phyloP scores from a whole-genome alignment of 2,329 filamentous ascomycete genomes.

The Chaetomium sp. region DNA sequence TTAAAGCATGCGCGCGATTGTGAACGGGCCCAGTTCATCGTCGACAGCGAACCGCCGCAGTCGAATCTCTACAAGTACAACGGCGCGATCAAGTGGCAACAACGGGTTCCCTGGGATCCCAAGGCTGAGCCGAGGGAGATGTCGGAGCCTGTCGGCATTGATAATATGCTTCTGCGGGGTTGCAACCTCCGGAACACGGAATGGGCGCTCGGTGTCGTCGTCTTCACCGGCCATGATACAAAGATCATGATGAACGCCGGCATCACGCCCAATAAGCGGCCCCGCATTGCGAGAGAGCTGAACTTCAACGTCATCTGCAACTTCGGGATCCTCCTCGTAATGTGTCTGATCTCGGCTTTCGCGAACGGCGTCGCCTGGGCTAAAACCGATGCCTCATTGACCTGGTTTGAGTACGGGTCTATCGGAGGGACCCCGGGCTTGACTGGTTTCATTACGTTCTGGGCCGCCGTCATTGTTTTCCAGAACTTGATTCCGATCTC shows the following conservation, averaged over 20 bases:
- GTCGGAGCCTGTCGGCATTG: constrained; percentile 91
- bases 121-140: constrained; percentile 70
- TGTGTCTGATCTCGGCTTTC: constrained; percentile 85
- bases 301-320: constrained; percentile 99
- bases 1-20: constrained; percentile 91
- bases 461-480: constrained; percentile 90
- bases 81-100: constrained; percentile 84
- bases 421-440: constrained; percentile 74
- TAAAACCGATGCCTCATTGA: constrained; percentile 70
- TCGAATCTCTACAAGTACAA: constrained; percentile 96
- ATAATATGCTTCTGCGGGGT: constrained; percentile 90
- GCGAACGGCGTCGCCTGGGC: constrained; percentile 83
- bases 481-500: constrained; percentile 99
- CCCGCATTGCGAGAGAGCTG: constrained; percentile 86
- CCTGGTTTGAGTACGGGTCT: constrained; percentile 83
- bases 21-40: constrained; percentile 80
- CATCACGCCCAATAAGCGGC: constrained; percentile 89
- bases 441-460: constrained; percentile 95
- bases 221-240: constrained; percentile 93
- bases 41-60: constrained; percentile 90
- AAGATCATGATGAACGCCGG: constrained; percentile 99
- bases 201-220: constrained; percentile 88
- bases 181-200: constrained; percentile 94
- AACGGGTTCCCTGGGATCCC: constrained; percentile 65
- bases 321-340: constrained; percentile 82